phyloP scores from a whole-genome alignment of 2,329 filamentous ascomycete species.

The Trichoderma sp. region DNA sequence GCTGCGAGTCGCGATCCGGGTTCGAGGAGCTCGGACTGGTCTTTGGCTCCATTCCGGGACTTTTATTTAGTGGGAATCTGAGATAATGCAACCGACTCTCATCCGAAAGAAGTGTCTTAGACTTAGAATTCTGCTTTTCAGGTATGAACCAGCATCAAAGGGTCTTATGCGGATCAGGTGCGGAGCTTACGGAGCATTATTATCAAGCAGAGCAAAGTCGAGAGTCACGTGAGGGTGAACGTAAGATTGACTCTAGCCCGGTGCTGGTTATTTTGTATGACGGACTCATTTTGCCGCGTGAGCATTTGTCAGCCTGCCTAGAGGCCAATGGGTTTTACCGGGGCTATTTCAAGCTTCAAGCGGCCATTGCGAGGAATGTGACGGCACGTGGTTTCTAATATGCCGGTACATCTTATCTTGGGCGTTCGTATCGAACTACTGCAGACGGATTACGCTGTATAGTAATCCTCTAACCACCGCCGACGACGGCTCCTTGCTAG shows the following conservation, averaged over 20 bases:
- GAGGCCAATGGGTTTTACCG: background rate
- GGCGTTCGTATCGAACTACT: background rate
- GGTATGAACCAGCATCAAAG: background rate
- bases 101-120: background rate
- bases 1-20: background rate
- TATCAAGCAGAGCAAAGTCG: background rate
- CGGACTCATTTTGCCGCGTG: background rate
- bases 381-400: background rate
- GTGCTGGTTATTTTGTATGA: background rate
- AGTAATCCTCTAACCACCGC: background rate
- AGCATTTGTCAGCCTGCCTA: slow-evolving; percentile 3
- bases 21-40: slow-evolving; percentile 2
- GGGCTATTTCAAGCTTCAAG: background rate
- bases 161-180: background rate
- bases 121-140: background rate
- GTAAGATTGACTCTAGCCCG: background rate
- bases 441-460: background rate
- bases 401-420: background rate
- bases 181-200: slow-evolving; percentile 3
- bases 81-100: background rate
- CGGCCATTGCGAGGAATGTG: background rate
- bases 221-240: background rate
- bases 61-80: background rate
- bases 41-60: background rate
- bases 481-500: background rate